Percentiles rank a stretch among this genome's conserved stretches.
These are phyloP conservation scores for Rosa hybrid DNA, from an alignment of 331 rosid genomes.

Conservation along the genomic window DNA sequence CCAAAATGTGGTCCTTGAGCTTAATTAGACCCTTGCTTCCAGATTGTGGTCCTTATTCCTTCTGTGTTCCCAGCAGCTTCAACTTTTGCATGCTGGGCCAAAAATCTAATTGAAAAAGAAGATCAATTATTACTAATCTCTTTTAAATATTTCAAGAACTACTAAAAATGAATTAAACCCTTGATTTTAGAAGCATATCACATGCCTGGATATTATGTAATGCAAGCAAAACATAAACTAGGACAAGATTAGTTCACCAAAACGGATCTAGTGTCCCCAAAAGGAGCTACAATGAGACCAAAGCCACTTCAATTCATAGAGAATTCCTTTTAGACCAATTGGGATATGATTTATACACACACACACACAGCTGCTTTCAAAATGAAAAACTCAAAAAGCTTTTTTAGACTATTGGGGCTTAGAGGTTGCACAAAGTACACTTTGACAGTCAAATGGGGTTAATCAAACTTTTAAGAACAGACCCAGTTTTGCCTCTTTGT, in stretches of 20 bases:
- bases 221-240: conserved; percentile 37
- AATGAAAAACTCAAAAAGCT: background rate
- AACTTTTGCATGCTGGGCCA: background rate
- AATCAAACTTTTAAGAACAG: background rate
- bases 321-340: conserved; percentile 21
- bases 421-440: conserved; percentile 44
- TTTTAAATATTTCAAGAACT: background rate
- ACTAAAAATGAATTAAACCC: background rate
- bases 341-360: conserved; percentile 11
- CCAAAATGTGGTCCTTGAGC: conserved; percentile 20
- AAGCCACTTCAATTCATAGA: conserved; percentile 44
- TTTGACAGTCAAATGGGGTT: conserved; percentile 24
- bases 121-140: background rate
- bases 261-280: conserved; percentile 65
- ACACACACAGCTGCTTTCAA: conserved; percentile 13
- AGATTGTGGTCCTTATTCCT: conserved; percentile 4
- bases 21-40: conserved; percentile 6
- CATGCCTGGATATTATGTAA: conserved; percentile 38
- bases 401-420: conserved; percentile 28
- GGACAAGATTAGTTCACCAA: conserved; percentile 42
- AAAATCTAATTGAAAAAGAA: background rate
- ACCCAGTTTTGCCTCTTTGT: conserved; percentile 3
- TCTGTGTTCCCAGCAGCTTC: conserved; percentile 16
- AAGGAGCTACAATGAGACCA: conserved; percentile 53
- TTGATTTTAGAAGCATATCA: conserved; percentile 46